phyloP scores from a whole-genome alignment of 164 flowering plant species.

The grape (Vitis vinifera) region DNA sequence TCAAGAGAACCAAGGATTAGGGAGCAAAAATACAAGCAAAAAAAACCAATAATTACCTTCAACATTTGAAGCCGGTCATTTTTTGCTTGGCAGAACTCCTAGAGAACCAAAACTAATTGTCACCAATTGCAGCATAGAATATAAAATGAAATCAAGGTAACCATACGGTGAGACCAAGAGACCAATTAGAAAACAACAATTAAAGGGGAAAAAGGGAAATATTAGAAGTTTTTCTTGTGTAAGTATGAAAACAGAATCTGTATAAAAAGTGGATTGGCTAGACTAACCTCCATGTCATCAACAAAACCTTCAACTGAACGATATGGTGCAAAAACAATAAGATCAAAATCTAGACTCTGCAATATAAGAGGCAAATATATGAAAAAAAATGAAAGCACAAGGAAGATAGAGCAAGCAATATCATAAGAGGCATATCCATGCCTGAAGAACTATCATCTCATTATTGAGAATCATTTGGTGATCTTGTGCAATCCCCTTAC shows the following conservation, averaged over 20 bases:
- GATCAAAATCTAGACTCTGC: conserved; percentile 97
- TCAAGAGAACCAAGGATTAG: not conserved
- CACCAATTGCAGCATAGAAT: conserved; percentile 4
- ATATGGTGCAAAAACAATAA: conserved; percentile 95
- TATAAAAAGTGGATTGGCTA: not conserved
- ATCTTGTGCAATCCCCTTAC: conserved; percentile 95
- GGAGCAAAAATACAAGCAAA: not conserved
- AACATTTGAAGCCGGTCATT: conserved; percentile 43
- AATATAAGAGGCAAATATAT: conserved; percentile 16
- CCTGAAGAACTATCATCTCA: conserved; percentile 98
- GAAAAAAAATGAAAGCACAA: not conserved
- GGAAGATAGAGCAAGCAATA: conserved; percentile 3
- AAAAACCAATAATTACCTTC: conserved; percentile 35
- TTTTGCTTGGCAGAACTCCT: conserved; percentile 54
- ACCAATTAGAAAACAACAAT: not conserved
- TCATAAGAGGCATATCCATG: conserved; percentile 33
- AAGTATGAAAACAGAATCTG: not conserved
- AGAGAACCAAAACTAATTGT: conserved; percentile 18
- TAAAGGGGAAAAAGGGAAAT: not conserved
- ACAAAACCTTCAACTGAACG: conserved; percentile 91
- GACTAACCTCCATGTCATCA: conserved; percentile 75
- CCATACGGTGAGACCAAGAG: not conserved
- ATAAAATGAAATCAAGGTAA: not conserved
- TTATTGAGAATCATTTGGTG: conserved; percentile 95
- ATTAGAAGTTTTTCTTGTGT: not conserved